Base-by-base conservation (phyloP, 2,329 filamentous ascomycete genomes). In the Epichloe typhina region DNA sequence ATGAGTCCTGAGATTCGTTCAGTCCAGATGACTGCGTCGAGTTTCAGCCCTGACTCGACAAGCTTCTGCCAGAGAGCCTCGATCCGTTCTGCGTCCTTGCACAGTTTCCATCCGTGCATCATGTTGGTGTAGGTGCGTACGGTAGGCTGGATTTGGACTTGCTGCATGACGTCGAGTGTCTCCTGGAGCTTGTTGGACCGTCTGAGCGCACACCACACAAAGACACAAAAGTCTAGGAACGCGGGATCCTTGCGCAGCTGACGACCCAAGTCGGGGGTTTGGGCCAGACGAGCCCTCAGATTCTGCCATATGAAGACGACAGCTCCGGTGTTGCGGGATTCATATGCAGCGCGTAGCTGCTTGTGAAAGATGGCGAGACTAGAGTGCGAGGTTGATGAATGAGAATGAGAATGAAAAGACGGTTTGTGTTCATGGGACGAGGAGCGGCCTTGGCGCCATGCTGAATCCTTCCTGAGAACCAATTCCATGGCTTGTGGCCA, bases 111-210 rank as follows among this genome's bases (percentile, higher is more conserved):
- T 1, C 86, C 86, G 51, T 79, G 73, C 56, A 93, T 77, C 76
- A 93, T 84, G 42, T 78, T 70, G 39, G 81, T 84, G 77, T 85
- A 93, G 0, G 86, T 84, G 57, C 70, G 75, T 50, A 83, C 59
- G 6, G 74, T 81, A 13, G 86, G 83, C 51, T 69, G 64, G 33
- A 84, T 61, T 1, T 76, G 78, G 48, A 76, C 55, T 39, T 60
- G 56, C 35, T 61, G 56, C 72, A 77, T 77, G 42, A 68, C 51
- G 35, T 69, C 65, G 58, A 75, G 64, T 4, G 62, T 64, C 49
- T 68, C 64, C 46, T 67, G 62, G 12, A 68, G 49, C 52, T 56
- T 57, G n/a, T 51, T 40, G 2, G 59, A 53, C 9, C 61, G 60
- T 1, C 62, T 59, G 2, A 65, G 49, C 6, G 65, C 64, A 50